Base-by-base conservation (phyloP, 2,329 filamentous ascomycete genomes). In the Neonectria punicea region DNA sequence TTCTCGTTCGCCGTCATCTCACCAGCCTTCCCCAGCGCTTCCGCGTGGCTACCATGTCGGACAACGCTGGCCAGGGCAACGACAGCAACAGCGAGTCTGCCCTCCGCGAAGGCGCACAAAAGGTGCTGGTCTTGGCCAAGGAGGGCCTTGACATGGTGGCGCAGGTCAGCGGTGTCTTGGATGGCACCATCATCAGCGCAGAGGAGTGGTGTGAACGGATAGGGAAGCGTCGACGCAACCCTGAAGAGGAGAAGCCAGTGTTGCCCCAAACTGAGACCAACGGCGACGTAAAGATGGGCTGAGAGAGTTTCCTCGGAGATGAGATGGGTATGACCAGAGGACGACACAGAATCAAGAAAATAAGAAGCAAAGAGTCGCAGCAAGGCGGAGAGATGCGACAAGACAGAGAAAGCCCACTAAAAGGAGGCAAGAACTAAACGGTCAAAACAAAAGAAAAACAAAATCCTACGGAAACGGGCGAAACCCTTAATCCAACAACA, bases 141-240 rank as follows among this genome's bases (percentile, higher is more conserved):
- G 95, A 98, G 77, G 93, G 94, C 0, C 84, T 98, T 14, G 94
- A 98, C 72, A 97, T 98, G 91, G 94, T 98, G 86, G 87, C 89
- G 1, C 94, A 98, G 77, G 93, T 99, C 54, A 96, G 90, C 44
- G 89, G 90, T 5, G 93, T 98, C 2, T 86, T 98, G 9, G 93
- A 97, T 71, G 92, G 93, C 58, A 98, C 96, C 0, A 92, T 98
- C 58, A 87, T 92, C 60, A 96, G 92, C 73, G 96, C 96, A 0
- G 95, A 98, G 79, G 89, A 91, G 72, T 98, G 96, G 96, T 93
- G 95, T 69, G 92, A 94, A 64, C 85, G 90, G 20, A 83, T 97
- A 63, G 93, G 92, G 34, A 80, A 78, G 70, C 68, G 73, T 51
- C 66, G 65, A 56, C 56, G 68, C 30, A 67, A 71, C 32, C 68